Conservation (phyloP, 2,329 filamentous ascomycete species). For the Colletotrichum abscissum region DNA sequence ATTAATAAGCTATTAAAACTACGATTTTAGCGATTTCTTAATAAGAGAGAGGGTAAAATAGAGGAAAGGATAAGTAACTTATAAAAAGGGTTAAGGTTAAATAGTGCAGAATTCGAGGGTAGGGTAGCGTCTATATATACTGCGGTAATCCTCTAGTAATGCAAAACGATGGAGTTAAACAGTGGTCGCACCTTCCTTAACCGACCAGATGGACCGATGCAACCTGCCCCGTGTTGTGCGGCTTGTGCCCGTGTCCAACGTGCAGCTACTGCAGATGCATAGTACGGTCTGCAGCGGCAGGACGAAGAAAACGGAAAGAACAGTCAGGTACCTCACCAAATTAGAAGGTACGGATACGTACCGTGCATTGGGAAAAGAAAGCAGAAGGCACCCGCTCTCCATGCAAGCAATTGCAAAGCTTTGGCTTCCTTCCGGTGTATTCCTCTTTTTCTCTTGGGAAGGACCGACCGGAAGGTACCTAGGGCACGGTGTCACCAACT, state of each 20-base stretch:
- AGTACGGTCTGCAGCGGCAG: neutral
- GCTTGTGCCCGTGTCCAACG: constrained; percentile 12
- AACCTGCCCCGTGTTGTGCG: constrained; percentile 24
- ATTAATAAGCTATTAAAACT: too few species aligned
- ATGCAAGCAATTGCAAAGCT: too few species aligned
- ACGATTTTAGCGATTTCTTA: too few species aligned
- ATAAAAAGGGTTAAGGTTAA: too few species aligned
- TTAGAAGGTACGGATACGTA: neutral
- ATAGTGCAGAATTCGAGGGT: too few species aligned
- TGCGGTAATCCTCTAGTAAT: too few species aligned
- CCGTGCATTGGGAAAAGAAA: neutral
- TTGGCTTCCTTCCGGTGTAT: neutral
- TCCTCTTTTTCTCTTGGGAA: neutral
- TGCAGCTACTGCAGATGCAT: constrained; percentile 19
- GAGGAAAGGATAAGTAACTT: too few species aligned
- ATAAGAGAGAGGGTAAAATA: too few species aligned
- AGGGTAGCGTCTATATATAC: too few species aligned
- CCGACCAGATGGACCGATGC: neutral
- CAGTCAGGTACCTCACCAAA: neutral
- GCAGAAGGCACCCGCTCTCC: neutral
- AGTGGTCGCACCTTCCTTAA: neutral
- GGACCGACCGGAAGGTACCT: neutral
- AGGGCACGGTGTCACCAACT: neutral
- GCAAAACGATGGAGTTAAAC: too few species aligned
- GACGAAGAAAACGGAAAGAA: neutral